phyloP scores from a whole-genome alignment of 1,284 basidiomycete species.

The Apiotrichum brassicae region DNA sequence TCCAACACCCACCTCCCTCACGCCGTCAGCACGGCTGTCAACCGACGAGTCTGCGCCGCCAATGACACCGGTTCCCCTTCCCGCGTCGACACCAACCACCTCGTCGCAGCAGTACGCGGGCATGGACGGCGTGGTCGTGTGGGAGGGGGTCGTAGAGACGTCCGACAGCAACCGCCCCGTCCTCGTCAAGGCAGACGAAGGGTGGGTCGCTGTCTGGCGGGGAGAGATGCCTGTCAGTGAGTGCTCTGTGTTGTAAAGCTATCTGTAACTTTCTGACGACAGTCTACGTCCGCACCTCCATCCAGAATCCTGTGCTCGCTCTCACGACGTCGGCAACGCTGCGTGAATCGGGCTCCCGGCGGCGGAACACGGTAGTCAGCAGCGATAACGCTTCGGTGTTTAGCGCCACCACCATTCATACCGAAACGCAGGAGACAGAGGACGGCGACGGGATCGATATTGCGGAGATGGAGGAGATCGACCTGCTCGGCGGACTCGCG shows the following conservation, averaged over 20 bases:
- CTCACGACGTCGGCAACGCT: constrained; percentile 72
- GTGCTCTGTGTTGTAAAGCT: constrained; percentile 35
- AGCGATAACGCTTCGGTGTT: constrained; percentile 23
- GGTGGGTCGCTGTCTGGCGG: constrained; percentile 70
- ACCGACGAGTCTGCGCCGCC: not conserved
- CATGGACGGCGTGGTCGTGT: constrained; percentile 66
- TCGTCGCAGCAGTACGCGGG: constrained; percentile 62
- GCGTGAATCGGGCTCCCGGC: constrained; percentile 42
- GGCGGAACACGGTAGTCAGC: constrained; percentile 9
- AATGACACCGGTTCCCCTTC: constrained; percentile 12
- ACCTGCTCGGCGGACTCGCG: constrained; percentile 62
- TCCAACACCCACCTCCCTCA: not conserved
- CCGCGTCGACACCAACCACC: constrained; percentile 52
- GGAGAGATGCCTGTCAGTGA: constrained; percentile 67
- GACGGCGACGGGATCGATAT: constrained; percentile 24
- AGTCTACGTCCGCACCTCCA: constrained; percentile 60
- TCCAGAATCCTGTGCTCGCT: constrained; percentile 66
- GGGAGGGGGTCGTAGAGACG: constrained; percentile 45
- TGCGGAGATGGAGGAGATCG: constrained; percentile 65
- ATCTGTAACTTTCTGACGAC: not conserved
- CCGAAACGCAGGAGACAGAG: constrained; percentile 14
- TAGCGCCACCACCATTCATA: constrained; percentile 18
- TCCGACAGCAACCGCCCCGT: constrained; percentile 41
- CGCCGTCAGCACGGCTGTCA: too few relatives aligned
- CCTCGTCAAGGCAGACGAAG: constrained; percentile 54